Base-by-base conservation (phyloP, 2,329 filamentous ascomycete genomes). In the Thelonectria rubi region DNA sequence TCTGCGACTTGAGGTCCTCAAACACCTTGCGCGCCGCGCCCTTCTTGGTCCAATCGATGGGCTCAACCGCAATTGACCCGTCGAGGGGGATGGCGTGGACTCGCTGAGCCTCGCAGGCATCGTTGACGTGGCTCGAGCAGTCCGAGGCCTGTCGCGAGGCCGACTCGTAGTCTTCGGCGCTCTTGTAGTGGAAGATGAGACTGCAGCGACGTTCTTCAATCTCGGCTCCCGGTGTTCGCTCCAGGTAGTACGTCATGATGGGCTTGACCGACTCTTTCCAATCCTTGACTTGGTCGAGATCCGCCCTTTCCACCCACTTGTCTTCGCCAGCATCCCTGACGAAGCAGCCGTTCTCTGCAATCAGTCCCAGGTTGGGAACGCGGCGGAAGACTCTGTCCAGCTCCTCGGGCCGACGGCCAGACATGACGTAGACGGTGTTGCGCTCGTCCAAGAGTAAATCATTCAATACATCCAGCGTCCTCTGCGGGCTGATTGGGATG, bases 321-420 rank as follows among this genome's bases (percentile, higher is more conserved):
- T 86, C 84, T 15, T 81, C 83, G 18, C 88, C 85, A 47, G 86
- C 87, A 65, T 92, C 86, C 69, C 91, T 92, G 59, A 97, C 81
- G 78, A 96, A 98, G 75, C 92, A 97, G 2, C 94, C 94, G 67
- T 97, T 97, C 78, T 98, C 94, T 0, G 94, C 94, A 66, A 98
- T 96, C 5, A 98, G 82, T 3, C 95, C 95, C 3, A 97, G 81
- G 62, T 91, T 90, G 5, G 92, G 91, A 1, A 97, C 90, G 21
- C 91, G 87, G 54, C 89, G 89, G 82, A 98, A 97, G 1, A 96
- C 83, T 5, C 90, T 87, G 68, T 97, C 93, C 34, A 97, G 88
- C 72, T 97, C 93, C 70, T 96, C 92, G 0, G 93, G 92, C 68
- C 89, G 91, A 34, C 93, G 89, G 9, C 92, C 90, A 56, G 93